Evolutionary conservation across 805 yeast species (phyloP).

Genomic region (Komagataella populi): DNA sequence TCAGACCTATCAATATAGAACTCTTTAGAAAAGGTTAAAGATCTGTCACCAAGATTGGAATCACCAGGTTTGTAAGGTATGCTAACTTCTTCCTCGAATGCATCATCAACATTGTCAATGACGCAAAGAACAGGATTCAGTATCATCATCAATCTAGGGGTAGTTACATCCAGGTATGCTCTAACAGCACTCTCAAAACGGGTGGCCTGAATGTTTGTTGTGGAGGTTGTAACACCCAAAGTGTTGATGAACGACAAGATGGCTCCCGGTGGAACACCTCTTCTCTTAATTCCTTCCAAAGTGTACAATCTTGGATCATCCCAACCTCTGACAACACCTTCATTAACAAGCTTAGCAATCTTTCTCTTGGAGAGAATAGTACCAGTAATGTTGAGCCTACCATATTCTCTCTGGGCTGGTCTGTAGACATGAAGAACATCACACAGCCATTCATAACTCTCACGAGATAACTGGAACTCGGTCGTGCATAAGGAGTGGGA

Average conservation of each 20-base stretch:
- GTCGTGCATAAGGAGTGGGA: conserved; percentile 94
- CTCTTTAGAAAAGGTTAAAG: conserved; percentile 61
- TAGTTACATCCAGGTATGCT: conserved; percentile 73
- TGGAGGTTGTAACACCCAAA: conserved; percentile 90
- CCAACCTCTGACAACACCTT: conserved; percentile 83
- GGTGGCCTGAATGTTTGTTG: conserved; percentile 79
- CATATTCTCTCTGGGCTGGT: conserved; percentile 98
- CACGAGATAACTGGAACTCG: conserved; percentile 84
- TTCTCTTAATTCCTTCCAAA: conserved; percentile 84
- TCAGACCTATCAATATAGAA: conserved; percentile 84
- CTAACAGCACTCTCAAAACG: conserved; percentile 88
- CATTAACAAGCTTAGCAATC: conserved; percentile 83
- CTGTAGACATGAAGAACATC: conserved; percentile 89
- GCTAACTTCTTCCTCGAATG: conserved; percentile 51
- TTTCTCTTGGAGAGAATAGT: conserved; percentile 92
- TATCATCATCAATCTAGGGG: conserved; percentile 91
- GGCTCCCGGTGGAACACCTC: conserved; percentile 99
- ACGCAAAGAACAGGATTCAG: conserved; percentile 77
- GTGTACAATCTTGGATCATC: conserved; percentile 96
- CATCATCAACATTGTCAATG: conserved; percentile 70
- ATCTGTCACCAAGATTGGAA: conserved; percentile 62
- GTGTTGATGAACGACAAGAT: conserved; percentile 86
- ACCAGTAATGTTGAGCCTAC: conserved; percentile 90
- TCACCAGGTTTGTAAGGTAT: conserved; percentile 88
- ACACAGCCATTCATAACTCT: conserved; percentile 97